Base-by-base conservation (phyloP, 163 green algal genomes). In the Volvox carteri region DNA sequence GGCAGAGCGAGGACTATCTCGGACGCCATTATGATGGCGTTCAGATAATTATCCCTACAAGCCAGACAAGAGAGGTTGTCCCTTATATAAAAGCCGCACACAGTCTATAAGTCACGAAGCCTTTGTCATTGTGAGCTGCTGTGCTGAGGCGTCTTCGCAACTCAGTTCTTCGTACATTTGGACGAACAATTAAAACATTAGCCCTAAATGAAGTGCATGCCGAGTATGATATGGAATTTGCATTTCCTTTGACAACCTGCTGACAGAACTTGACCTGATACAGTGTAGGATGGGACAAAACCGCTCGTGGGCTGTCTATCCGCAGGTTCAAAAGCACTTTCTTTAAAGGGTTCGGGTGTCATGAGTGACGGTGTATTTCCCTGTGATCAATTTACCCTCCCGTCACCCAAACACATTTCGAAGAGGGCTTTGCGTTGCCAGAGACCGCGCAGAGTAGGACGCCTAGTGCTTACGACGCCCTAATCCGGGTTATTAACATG, bases 1-100 rank as follows among this genome's bases (percentile, higher is more conserved):
- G 87, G 85, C 52, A 93, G 78, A 30, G 67, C 65, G 1, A 67
- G 79, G 0, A 93, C 91, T 11, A 91, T 84, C 42, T 89, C 84
- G 39, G 72, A 77, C 41, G 84, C 84, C 84, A 89, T n/a, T n/a
- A n/a, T 89, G 65, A 46, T 75, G n/a, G 4, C 54, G 25, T 65
- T 12, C 54, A 65, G 19, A 65, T 30, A 4, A 65, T 23, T 65
- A 19, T 65, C 54, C 28, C 28, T 23, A 65, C 54, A 65, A 12
- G 54, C 2, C 54, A 30, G 28, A 25, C 7, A 65, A 11, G 8
- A 65, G 28, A 12, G 25, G 54, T n/a, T n/a, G n/a, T n/a, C n/a
- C n/a, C n/a, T n/a, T n/a, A n/a, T n/a, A n/a, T n/a, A n/a, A n/a
- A n/a, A n/a, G n/a, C n/a, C n/a, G n/a, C n/a, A n/a, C n/a, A n/a